Evolutionary conservation across 768 basidiomycete species (phyloP), one percentile per base, ranked within the genome.

Genomic region (Tricholoma bakamatsutake): DNA sequence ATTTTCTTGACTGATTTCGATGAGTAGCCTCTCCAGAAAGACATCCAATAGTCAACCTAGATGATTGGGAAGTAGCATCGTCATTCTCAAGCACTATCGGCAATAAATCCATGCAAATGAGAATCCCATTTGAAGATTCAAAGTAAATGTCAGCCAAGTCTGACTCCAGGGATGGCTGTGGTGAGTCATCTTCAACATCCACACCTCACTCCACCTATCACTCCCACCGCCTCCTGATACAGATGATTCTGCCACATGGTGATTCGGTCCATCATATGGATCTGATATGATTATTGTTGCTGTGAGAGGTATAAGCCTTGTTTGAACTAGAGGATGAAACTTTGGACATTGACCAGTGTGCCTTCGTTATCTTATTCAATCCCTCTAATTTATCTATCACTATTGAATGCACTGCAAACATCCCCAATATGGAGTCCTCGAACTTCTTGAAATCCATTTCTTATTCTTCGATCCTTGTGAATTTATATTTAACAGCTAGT

Each of bases 51-150:
- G 50, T 39, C 5, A 1, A 39, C 30, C n/a, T 33, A 51, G 50
- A 51, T 51, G 34, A 24, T 35, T 51, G 30, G 50, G 35, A 51
- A 33, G 50, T 51, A 24, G 50, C 50, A 39, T 51, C 34, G 21
- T 34, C 50, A 51, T 51, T 51, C 34, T 34, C 50, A 51, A 51
- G 35, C 17, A 52, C 39, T 39, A 51, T 51, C 12, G 17, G 50
- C 30, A 24, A 35, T 37, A 35, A 52, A 52, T 52, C 50, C 21
- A 35, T 52, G 50, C 50, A 21, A 39, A 18, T 35, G 3, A 52
- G 12, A 52, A 39, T 35, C 50, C 50, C 50, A 52, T 52, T 52
- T n/a, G n/a, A n/a, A n/a, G n/a, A n/a, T n/a, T n/a, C n/a, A n/a
- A n/a, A 39, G 50, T 17, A 18, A 52, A 52, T 34, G 50, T 37